Evolutionary conservation across 2,329 filamentous ascomycete species (phyloP).

Genomic region (Cryphonectria carpinicola): DNA sequence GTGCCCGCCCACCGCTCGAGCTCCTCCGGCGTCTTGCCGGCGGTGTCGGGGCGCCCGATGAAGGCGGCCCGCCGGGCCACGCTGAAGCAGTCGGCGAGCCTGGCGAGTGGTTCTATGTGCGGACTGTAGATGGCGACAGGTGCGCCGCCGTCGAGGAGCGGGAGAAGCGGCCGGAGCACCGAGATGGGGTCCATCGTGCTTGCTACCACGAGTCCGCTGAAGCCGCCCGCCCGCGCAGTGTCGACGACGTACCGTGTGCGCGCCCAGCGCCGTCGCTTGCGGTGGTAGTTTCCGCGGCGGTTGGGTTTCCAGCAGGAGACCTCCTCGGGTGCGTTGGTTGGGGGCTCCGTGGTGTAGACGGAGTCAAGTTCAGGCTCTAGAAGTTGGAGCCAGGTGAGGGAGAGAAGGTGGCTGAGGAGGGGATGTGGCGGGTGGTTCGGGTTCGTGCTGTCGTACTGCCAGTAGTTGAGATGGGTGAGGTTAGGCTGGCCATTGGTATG

Average conservation of each 20-base stretch:
- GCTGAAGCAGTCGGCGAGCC: slow-evolving; percentile 82
- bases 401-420: slow-evolving; percentile 78
- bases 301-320: slow-evolving; percentile 77
- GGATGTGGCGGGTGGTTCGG: slow-evolving; percentile 73
- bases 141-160: slow-evolving; percentile 80
- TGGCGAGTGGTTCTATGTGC: slow-evolving; percentile 76
- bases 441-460: slow-evolving; percentile 76
- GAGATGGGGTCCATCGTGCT: slow-evolving; percentile 80
- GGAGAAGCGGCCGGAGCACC: slow-evolving; percentile 75
- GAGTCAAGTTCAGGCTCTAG: slow-evolving; percentile 75
- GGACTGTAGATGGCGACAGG: slow-evolving; percentile 85
- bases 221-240: slow-evolving; percentile 73
- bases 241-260: slow-evolving; percentile 74
- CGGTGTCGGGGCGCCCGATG: slow-evolving; percentile 51
- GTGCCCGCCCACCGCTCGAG: slow-evolving; percentile 62
- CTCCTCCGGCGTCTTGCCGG: slow-evolving; percentile 51
- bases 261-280: slow-evolving; percentile 84
- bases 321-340: slow-evolving; percentile 59
- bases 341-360: slow-evolving; percentile 70
- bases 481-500: slow-evolving; percentile 87
- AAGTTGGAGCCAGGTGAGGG: slow-evolving; percentile 90
- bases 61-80: slow-evolving; percentile 80
- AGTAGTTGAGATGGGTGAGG: slow-evolving; percentile 85
- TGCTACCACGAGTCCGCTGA: slow-evolving; percentile 82
- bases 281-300: slow-evolving; percentile 82